These are phyloP conservation scores for Fragilaria crotonensis DNA, from an alignment of 108 stramenopile genomes.

Conservation along the genomic window DNA sequence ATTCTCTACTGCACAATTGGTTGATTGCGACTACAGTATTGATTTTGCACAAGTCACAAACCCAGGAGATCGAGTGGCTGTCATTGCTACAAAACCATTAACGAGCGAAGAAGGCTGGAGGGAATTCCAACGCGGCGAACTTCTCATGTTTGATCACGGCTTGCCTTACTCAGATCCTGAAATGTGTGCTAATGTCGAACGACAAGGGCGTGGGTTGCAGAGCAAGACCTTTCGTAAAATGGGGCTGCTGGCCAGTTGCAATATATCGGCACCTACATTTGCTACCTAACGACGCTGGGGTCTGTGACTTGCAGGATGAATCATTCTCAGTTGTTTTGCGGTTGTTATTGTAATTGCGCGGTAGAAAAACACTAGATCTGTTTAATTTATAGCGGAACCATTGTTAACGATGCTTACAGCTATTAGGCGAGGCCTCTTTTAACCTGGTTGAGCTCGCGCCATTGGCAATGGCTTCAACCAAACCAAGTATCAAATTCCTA, in stretches of 20 bases:
- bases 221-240: not conserved
- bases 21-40: slow-evolving; percentile 26
- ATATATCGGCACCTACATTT: too few relatives aligned
- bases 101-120: slow-evolving; percentile 68
- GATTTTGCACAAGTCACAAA: slow-evolving; percentile 50
- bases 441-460: too few relatives aligned
- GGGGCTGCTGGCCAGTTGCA: not conserved
- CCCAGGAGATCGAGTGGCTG: slow-evolving; percentile 72
- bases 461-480: too few relatives aligned
- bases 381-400: too few relatives aligned
- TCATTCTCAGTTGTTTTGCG: too few relatives aligned
- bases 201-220: slow-evolving; percentile 23
- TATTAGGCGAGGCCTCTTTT: too few relatives aligned
- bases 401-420: too few relatives aligned
- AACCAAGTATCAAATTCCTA: too few relatives aligned
- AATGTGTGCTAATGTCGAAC: slow-evolving; percentile 25
- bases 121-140: slow-evolving; percentile 65
- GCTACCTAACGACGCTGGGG: too few relatives aligned
- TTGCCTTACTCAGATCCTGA: slow-evolving; percentile 26
- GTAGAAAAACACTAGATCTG: too few relatives aligned
- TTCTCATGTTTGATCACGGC: slow-evolving; percentile 70
- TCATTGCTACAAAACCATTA: slow-evolving; percentile 84
- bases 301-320: too few relatives aligned
- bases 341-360: too few relatives aligned
- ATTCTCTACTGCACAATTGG: slow-evolving; percentile 54